These are phyloP conservation scores for Colletotrichum sidae DNA, from an alignment of 2,329 filamentous ascomycete genomes.

Conservation along the genomic window DNA sequence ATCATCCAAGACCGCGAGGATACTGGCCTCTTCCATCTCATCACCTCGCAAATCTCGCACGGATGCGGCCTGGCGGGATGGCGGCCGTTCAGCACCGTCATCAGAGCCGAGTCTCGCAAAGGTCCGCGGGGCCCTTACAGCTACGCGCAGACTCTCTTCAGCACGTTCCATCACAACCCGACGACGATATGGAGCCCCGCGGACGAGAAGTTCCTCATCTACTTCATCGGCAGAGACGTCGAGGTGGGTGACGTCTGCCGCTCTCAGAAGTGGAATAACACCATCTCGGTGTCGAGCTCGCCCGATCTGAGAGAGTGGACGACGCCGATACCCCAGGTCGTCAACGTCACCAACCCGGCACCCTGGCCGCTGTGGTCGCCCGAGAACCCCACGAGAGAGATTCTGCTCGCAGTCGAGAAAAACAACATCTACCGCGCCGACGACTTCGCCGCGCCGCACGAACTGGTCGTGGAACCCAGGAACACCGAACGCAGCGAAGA, in stretches of 20 bases:
- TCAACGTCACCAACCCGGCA: slow-evolving; percentile 55
- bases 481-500: slow-evolving; percentile 42
- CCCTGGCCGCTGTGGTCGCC: slow-evolving; percentile 51
- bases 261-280: slow-evolving; percentile 36
- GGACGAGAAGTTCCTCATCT: slow-evolving; percentile 57
- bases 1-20: slow-evolving; percentile 57
- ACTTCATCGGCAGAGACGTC: slow-evolving; percentile 55
- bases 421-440: slow-evolving; percentile 48
- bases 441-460: slow-evolving; percentile 44
- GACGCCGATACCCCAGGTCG: slow-evolving; percentile 20
- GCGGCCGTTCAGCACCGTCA: slow-evolving; percentile 57
- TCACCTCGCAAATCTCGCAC: slow-evolving; percentile 57
- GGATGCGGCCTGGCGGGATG: slow-evolving; percentile 60
- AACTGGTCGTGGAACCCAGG: slow-evolving; percentile 41
- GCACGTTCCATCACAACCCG: slow-evolving; percentile 60
- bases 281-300: slow-evolving; percentile 43
- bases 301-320: slow-evolving; percentile 19
- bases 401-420: slow-evolving; percentile 49
- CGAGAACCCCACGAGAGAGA: slow-evolving; percentile 42
- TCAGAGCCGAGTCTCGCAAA: slow-evolving; percentile 56
- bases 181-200: slow-evolving; percentile 56
- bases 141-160: slow-evolving; percentile 53
- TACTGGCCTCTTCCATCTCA: slow-evolving; percentile 54
- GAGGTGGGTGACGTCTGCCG: slow-evolving; percentile 27
- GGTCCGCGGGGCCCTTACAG: slow-evolving; percentile 58